Evolutionary conservation across 1,284 basidiomycete species (phyloP).

Genomic region (Vanrija pseudolonga): DNA sequence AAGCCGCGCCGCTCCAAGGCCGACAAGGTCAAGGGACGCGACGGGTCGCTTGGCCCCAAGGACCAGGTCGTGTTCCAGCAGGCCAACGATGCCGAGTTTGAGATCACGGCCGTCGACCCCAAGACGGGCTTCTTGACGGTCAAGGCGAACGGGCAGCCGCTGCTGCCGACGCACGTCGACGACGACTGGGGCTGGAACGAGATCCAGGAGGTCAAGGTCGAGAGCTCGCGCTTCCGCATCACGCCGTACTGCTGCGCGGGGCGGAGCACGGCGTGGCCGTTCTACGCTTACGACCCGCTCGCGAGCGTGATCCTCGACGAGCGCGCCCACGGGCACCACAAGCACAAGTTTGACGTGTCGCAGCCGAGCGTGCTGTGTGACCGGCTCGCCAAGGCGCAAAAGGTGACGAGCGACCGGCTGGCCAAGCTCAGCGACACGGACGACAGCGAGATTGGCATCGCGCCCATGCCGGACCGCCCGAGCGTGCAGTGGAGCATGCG

Average conservation of each 20-base stretch:
- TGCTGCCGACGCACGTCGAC: too few relatives aligned
- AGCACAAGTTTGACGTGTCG: conserved; percentile 20
- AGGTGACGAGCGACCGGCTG: conserved; percentile 12
- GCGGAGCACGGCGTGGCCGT: conserved; percentile 28
- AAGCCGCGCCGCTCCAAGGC: not conserved
- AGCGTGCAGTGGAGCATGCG: conserved; percentile 20
- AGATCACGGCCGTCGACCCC: conserved; percentile 3
- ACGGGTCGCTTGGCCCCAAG: not conserved
- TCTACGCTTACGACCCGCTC: conserved; percentile 31
- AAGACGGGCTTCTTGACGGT: conserved; percentile 9
- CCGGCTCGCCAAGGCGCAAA: conserved; percentile 11
- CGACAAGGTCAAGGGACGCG: not conserved
- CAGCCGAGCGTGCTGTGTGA: conserved; percentile 19
- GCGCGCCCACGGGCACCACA: conserved; percentile 3
- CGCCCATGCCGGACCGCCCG: conserved; percentile 7
- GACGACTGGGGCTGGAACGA: not conserved
- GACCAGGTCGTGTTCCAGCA: not conserved
- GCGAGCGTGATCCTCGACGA: conserved; percentile 23
- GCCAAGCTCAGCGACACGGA: conserved; percentile 3
- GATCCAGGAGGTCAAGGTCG: not conserved
- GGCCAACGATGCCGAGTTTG: not conserved
- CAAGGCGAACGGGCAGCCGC: not conserved
- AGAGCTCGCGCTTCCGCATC: conserved; percentile 13
- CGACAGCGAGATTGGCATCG: not conserved
- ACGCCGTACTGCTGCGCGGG: conserved; percentile 30